Evolutionary conservation across 2,329 filamentous ascomycete genomes (phyloP), one percentile per base, ranked within the genome.

Genomic region (Phialophora verrucosa): DNA sequence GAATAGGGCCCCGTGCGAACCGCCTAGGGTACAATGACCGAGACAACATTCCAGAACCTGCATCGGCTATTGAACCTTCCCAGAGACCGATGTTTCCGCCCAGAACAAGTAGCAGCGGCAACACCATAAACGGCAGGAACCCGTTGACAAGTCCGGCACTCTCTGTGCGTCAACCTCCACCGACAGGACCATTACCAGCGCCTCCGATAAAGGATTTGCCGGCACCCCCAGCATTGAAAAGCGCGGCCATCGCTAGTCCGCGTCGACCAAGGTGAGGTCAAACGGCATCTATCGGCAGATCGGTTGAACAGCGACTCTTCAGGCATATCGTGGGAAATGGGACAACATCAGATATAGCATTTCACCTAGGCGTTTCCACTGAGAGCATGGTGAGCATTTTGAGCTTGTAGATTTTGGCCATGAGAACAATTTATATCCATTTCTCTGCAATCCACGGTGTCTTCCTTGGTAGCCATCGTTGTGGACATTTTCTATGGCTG

Each of bases 111-210:
- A 71, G 69, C 53, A 73, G 65, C 58, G 59, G 62, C 31, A 68
- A 64, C 29, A 57, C 59, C 42, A 64, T 65, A 25, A 63, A 61
- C 27, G 62, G 62, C 44, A 62, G 66, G 59, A 63, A 76, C 75
- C 60, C 76, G 74, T 29, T 75, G 73, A 62, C 78, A 59, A 86
- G 85, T 2, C 89, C 90, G 63, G 85, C 83, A 42, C 80, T 92
- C 57, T 88, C 90, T 0, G 84, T 90, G 65, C 85, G 90, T 55
- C 83, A 85, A 53, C 88, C 84, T 32, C 87, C 88, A 47, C 78
- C 79, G 6, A 84, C 84, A 2, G 84, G 81, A 31, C 82, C 85
- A 8, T 80, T 89, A 35, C 87, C 87, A 57, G 84, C 88, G 23
- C 84, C 87, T n/a, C 87, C 80, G 1, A 70, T 75, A 32, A 73